Evolutionary conservation across 345 rosid genomes (phyloP).

Genomic region (Eucalyptus cloeziana): DNA sequence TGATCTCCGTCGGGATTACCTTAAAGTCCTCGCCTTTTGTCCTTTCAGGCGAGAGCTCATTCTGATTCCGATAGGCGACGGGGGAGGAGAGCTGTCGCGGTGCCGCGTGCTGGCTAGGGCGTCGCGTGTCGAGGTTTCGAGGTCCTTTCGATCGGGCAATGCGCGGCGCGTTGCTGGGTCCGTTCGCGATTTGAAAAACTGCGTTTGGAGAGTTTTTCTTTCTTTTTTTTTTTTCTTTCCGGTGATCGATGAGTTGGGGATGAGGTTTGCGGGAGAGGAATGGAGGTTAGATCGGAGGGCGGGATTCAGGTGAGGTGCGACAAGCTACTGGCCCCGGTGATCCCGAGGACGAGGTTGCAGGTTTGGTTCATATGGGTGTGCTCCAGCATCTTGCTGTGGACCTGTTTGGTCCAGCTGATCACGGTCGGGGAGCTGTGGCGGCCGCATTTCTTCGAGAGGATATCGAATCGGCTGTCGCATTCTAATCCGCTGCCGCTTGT

Average conservation of each 20-base stretch:
- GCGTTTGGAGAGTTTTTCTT: not conserved
- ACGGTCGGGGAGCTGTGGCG: slow-evolving; percentile 89
- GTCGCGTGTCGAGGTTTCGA: not conserved
- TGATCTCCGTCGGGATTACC: not conserved
- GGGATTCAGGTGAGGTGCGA: slow-evolving; percentile 40
- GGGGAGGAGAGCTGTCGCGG: not conserved
- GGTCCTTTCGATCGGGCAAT: not conserved
- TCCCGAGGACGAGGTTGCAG: slow-evolving; percentile 58
- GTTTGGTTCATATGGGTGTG: slow-evolving; percentile 86
- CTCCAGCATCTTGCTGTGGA: slow-evolving; percentile 90
- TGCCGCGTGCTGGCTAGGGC: not conserved
- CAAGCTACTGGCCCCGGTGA: slow-evolving; percentile 39
- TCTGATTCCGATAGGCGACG: not conserved
- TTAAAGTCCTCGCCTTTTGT: not conserved
- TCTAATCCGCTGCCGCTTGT: slow-evolving; percentile 14
- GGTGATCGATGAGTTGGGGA: slow-evolving; percentile 53
- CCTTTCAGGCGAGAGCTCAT: not conserved
- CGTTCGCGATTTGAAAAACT: not conserved
- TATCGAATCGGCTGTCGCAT: slow-evolving; percentile 35
- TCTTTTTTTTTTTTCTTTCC: accelerated
- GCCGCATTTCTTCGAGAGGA: slow-evolving; percentile 37
- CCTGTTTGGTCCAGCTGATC: slow-evolving; percentile 88
- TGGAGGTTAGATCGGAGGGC: slow-evolving; percentile 69
- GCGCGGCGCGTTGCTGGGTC: not conserved
- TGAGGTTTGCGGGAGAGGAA: slow-evolving; percentile 43